Base-by-base conservation (phyloP, 179 eudicot genomes). In the Heliamphora ciliata region DNA sequence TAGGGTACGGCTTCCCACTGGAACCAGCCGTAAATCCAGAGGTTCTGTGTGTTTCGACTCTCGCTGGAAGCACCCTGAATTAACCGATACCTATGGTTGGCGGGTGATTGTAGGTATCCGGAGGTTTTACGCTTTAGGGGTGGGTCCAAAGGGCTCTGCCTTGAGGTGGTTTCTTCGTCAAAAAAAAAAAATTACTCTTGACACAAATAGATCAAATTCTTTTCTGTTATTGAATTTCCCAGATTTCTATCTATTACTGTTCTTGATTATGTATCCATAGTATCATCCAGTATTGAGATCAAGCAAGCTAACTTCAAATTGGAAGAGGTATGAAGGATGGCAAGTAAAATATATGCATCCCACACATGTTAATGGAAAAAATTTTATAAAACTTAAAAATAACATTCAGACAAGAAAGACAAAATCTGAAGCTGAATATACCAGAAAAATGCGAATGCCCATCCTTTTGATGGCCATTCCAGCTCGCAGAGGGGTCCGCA, bases 401-500 rank as follows among this genome's bases (percentile, higher is more conserved):
- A 63, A 7, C 6, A 55, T 51, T 40, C 18, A 73, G 4, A 79
- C 31, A 59, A 17, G 40, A 77, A 77, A 63, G 13, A 24, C 18
- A 61, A 65, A 79, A 56, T 67, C 18, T 56, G 44, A 64, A 79
- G 80, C 72, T 56, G 54, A 61, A 46, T 79, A 81, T 85, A 84
- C 90, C 83, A 70, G 81, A 52, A 77, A 68, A 59, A 66, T 46
- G 54, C 31, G 18, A 17, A 15, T 79, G 77, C 60, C 75, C 59
- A 48, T 74, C 83, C 59, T 9, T 52, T 50, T 44, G 67, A 74
- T 63, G 55, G 47, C 21, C 44, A 40, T 24, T 74, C 87, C 85
- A 82, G 24, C 67, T 77, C 44, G 81, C 6, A 48, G 84, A 56
- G 70, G 76, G 72, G 58, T 88, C 87, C 59, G 82, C 70, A n/a